Evolutionary conservation across 495 filamentous ascomycete species (phyloP), one percentile per base, ranked within the genome.

Genomic region (Penicillium turbatum): DNA sequence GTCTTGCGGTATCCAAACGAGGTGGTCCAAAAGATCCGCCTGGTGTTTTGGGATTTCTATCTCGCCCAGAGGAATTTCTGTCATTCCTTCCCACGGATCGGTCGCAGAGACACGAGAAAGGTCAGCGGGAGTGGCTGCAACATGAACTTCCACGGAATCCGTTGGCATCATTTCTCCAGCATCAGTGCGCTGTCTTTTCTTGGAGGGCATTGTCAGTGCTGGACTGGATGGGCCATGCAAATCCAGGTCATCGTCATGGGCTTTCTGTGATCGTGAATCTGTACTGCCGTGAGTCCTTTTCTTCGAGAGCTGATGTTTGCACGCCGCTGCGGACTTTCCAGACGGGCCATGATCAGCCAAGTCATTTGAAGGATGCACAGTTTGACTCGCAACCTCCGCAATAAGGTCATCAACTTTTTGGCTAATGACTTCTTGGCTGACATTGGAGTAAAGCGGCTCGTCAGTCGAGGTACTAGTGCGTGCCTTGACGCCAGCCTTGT

Each of bases 21-120:
- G 53, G 2, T 68, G 62, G 13, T 81, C 74, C 4, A 95, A 64
- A 15, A 91, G 63, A 16, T 71, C 59, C 43, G 70, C 67, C 61
- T 95, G 90, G 13, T 82, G 78, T 31, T 68, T 75, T 6, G 82
- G 79, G 40, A 90, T 81, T 30, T 54, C 70, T 24, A 82, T 65
- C 56, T 85, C 76, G 41, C 63, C 63, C 17, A 57, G 63, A 19
- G 68, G 65, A 40, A 85, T 75, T 35, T 51, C 51, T 31, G 52
- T 62, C 65, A 75, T 66, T 36, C 71, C 67, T 42, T 65, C 38
- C 74, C 73, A 76, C 6, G 68, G 65, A 48, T 72, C 52, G 13
- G 11, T 30, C 19, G 7, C 29, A 26, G 15, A 11, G 13, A 13
- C 4, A 10, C 17, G 17, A 10, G 21, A 16, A 3, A 6, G 7